Base-by-base conservation (phyloP, 176 grass and related monocot species). In the Ensete ventricosum region DNA sequence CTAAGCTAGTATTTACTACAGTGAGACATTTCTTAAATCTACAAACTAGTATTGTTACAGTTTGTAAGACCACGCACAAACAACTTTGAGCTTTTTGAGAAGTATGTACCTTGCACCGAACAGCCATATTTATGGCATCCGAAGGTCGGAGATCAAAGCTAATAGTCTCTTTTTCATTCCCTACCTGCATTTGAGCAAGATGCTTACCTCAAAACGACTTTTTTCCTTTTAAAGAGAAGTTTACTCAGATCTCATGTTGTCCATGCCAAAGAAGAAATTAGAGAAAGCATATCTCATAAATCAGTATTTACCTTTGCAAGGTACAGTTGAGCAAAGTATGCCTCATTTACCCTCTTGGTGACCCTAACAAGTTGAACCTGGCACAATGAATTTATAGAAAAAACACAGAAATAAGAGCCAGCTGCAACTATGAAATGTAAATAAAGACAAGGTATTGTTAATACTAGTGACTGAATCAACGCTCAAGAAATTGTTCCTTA, bases 271-370 rank as follows among this genome's bases (percentile, higher is more conserved):
- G 9, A 21, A 49, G 13, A 9, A 76, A 8, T 58, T 50, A 48
- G 9, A 48, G 9, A 76, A 48, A 59, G 29, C 9, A 59, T 20
- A 59, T 49, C 20, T 20, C 19, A 60, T 13, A 60, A 60, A 71
- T 6, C 6, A 22, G 17, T 13, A 62, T 58, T 53, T 88, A 87
- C 93, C 87, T 93, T 93, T 11, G 88, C 77, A 72, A 97, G 83
- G 70, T 87, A 90, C 27, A 97, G 74, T 72, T 90, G 86, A 64
- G 93, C 93, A 83, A 89, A 97, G 71, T 97, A 97, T 65, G 90
- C 93, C 77, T 97, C 93, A 55, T 88, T 80, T 65, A 97, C 85
- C 81, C 93, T 90, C 84, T 97, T 97, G 54, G 89, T 97, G 73
- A 93, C 82, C 34, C 90, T 79, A 77, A 97, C 93, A 67, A 87